Evolutionary conservation across 2,329 filamentous ascomycete species (phyloP), one percentile per base, ranked within the genome.

Genomic region (Aureobasidium sp.): DNA sequence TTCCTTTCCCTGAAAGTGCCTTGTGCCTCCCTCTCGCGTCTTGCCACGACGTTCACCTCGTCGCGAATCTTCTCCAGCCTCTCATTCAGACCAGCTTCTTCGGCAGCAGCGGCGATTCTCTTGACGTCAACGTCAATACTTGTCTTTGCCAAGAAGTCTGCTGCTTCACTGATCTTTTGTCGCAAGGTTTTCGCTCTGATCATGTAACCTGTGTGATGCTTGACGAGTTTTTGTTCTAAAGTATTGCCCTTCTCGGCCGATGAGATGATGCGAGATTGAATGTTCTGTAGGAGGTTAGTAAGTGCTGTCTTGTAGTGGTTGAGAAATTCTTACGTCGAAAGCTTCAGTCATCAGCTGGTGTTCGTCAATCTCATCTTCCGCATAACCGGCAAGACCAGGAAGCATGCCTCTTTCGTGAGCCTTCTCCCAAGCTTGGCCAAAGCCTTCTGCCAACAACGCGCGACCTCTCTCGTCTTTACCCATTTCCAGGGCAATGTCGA

Each of bases 151-250:
- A 97, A 80, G 2, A 88, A 88, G 23, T 86, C 83, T 29, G 86
- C 84, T 1, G 91, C 90, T 66, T 91, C 89, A 20, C 77, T 75
- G 65, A 95, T 89, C 78, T 96, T 97, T 64, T 86, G 83, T 26
- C 86, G 84, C 29, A 99, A 82, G 68, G 85, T 86, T 74, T 91
- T 91, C 37, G 90, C 86, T 36, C 94, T 88, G 68, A 91, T 87
- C 73, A 92, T 87, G 76, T 99, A 99, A 15, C 94, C 94, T 27
- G 92, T 92, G 2, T 96, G 85, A 69, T 94, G 87, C 60, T 96
- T 80, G 0, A 82, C 81, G n/a, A 99, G 83, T 76, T 94, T 97
- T 83, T 96, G 96, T 76, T 97, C 92, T 1, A 96, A 79, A 75
- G 93, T 95, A 71, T 91, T 90, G 60, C 89, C 90, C 62, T 87